Base-by-base conservation (phyloP, 2,329 filamentous ascomycete species). In the Scedosporium minutisporum region DNA sequence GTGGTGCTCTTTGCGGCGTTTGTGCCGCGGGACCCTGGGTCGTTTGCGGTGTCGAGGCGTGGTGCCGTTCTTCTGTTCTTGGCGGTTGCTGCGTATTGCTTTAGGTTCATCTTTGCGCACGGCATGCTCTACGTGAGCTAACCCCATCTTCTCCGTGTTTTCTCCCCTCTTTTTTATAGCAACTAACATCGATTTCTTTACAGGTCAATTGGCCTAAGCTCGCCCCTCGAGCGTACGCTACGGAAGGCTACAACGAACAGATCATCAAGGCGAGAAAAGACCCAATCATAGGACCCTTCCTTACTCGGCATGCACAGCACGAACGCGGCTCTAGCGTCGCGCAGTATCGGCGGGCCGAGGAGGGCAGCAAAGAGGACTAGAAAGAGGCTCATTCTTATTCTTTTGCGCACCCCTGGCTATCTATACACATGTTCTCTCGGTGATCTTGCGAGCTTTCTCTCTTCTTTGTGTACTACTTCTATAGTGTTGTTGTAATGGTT, bases 191-290 rank as follows among this genome's bases (percentile, higher is more conserved):
- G 12, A 4, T 29, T 44, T 42, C 51, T n/a, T 57, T 60, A 55
- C 65, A 96, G 92, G 93, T 97, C 68, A 97, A 97, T 77, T 99
- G 96, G 95, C 95, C 95, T 9, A 97, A 96, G 72, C 84, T 99
- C 58, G 96, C 96, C 74, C 93, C 92, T 10, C 87, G 91, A 16
- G 86, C 90, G 2, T 96, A 89, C 76, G 93, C 91, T 2, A 83
- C 86, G 6, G 95, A 99, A 70, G 91, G 91, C 46, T 96, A 93
- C 74, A 87, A 91, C 69, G 92, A 97, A 69, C 90, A 93, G 61
- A 85, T 96, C 67, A 82, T 82, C 67, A 90, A 91, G 71, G 92
- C 93, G 12, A 82, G 87, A 66, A 92, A 95, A 71, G 91, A 96
- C 71, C 84, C 87, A 64, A 74, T 99, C 18, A 82, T 97, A 58